phyloP scores from a whole-genome alignment of 768 basidiomycete genomes.

The Xanthoconium stramineum region DNA sequence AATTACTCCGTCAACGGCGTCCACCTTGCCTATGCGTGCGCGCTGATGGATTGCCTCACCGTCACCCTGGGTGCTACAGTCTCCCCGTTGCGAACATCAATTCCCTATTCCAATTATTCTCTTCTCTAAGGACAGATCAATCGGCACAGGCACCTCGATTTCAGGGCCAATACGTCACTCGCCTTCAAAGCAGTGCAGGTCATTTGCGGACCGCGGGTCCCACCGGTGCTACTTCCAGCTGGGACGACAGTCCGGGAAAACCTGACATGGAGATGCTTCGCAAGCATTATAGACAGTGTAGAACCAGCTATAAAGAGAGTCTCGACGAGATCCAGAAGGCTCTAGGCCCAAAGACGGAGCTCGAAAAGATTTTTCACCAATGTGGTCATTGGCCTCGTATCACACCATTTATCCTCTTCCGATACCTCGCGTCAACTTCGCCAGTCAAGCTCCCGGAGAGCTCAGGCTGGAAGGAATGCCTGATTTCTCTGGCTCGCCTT shows the following conservation, averaged over 20 bases:
- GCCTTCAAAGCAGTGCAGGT: not conserved
- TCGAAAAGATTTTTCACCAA: not conserved
- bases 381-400: not conserved
- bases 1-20: too few relatives aligned
- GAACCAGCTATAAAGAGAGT: not conserved
- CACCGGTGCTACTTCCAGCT: not conserved
- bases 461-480: not conserved
- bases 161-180: not conserved
- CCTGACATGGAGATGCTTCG: not conserved
- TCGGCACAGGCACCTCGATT: not conserved
- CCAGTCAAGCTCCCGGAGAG: not conserved
- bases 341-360: not conserved
- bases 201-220: not conserved
- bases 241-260: not conserved
- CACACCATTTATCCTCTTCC: not conserved
- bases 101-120: not conserved
- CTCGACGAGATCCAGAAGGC: not conserved
- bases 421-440: not conserved
- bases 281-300: not conserved
- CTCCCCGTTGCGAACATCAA: too few relatives aligned
- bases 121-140: not conserved
- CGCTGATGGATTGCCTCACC: too few relatives aligned
- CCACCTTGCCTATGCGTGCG: too few relatives aligned
- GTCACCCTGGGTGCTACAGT: too few relatives aligned
- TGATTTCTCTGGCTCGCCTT: not conserved